Percentiles rank a stretch among this genome's conserved stretches.
phyloP scores from a whole-genome alignment of 495 filamentous ascomycete genomes.

The Usnea hakonensis region DNA sequence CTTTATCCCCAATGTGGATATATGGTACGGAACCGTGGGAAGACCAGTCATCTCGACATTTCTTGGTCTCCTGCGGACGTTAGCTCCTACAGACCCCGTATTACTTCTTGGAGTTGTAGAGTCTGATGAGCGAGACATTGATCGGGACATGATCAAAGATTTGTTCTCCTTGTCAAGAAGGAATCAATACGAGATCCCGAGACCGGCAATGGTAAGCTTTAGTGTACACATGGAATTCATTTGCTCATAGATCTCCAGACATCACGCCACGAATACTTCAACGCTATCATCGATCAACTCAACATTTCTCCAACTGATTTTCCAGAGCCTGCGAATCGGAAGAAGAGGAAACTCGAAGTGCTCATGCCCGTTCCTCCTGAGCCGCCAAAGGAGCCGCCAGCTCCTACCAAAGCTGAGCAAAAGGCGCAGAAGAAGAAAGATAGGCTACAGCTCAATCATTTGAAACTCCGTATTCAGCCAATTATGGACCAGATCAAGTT shows the following conservation, averaged over 20 bases:
- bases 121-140: constrained; percentile 44
- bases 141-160: constrained; percentile 56
- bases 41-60: constrained; percentile 68
- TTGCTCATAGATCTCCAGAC: constrained; percentile 37
- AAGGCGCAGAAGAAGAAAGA: constrained; percentile 75
- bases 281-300: constrained; percentile 61
- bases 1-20: constrained; percentile 81
- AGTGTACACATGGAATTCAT: background rate
- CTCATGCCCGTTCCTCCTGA: constrained; percentile 68
- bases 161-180: constrained; percentile 78
- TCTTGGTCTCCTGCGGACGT: constrained; percentile 61
- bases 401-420: constrained; percentile 62
- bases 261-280: constrained; percentile 70
- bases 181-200: constrained; percentile 60
- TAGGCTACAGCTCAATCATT: constrained; percentile 65
- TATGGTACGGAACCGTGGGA: constrained; percentile 71
- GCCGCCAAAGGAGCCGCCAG: constrained; percentile 48
- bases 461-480: constrained; percentile 81
- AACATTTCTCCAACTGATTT: constrained; percentile 73
- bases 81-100: constrained; percentile 81
- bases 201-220: constrained; percentile 51
- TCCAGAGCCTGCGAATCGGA: constrained; percentile 75
- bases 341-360: constrained; percentile 70
- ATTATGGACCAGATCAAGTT: constrained; percentile 93
- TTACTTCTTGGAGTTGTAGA: constrained; percentile 79